phyloP scores from a whole-genome alignment of 192 early-diverging fungal genomes.

The Podila verticillata region DNA sequence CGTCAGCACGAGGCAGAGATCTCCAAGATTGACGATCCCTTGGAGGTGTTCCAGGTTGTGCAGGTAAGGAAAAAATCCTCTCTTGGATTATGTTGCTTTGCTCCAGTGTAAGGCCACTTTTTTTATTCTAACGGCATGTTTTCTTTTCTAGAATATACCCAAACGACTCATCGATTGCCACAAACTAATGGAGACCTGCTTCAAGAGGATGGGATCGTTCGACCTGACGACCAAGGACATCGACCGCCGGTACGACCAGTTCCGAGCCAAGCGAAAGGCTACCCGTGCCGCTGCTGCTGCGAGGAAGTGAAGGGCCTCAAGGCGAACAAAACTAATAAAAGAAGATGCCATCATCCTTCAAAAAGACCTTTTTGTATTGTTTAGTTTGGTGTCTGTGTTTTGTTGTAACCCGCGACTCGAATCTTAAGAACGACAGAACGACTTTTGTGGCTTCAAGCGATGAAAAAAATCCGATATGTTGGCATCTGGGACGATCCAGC shows the following conservation, averaged over 20 bases:
- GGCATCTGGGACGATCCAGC: no score
- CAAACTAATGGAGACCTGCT: slow-evolving; percentile 63
- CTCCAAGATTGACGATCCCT: slow-evolving; percentile 61
- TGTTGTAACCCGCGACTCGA: no score
- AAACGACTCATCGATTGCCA: slow-evolving; percentile 71
- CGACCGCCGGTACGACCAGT: slow-evolving; percentile 37
- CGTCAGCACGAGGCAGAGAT: slow-evolving; percentile 72
- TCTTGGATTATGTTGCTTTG: no score
- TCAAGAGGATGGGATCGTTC: slow-evolving; percentile 42
- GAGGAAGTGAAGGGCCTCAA: neutral
- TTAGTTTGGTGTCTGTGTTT: no score
- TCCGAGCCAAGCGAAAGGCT: slow-evolving; percentile 32
- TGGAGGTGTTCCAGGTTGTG: slow-evolving; percentile 69
- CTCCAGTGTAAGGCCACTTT: neutral
- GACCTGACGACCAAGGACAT: slow-evolving; percentile 48
- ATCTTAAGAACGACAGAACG: no score
- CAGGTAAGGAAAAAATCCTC: slow-evolving; percentile 44
- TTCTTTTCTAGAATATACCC: slow-evolving; percentile 62
- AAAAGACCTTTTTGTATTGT: no score
- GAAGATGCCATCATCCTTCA: no score
- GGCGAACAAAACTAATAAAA: no score
- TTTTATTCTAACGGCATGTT: neutral
- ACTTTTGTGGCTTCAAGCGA: no score
- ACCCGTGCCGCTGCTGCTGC: slow-evolving; percentile 15
- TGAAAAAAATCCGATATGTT: no score